Percentiles rank a stretch among this genome's conserved stretches.
Conservation (phyloP, 495 filamentous ascomycete species). For the Mytilinidion resinicola region DNA sequence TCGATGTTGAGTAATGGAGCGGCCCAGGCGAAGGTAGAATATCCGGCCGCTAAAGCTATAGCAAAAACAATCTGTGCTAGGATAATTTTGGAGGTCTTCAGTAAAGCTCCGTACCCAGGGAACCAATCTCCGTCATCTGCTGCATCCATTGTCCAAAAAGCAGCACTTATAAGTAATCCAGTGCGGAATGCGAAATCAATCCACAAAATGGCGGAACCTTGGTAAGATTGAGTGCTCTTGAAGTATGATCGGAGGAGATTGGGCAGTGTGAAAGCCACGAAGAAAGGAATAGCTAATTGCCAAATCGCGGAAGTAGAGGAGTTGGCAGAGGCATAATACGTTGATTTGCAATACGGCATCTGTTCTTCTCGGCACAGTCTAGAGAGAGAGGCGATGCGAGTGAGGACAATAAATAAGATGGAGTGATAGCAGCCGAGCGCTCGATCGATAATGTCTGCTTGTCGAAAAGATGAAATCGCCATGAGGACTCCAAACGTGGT, state of each 20-base stretch:
- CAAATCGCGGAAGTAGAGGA: constrained; percentile 91
- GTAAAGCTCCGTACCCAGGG: constrained; percentile 46
- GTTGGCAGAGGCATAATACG: constrained; percentile 86
- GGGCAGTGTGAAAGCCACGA: constrained; percentile 67
- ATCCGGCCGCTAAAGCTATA: constrained; percentile 55
- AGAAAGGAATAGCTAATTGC: constrained; percentile 77
- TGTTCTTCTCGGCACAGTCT: constrained; percentile 95
- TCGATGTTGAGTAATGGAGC: constrained; percentile 34
- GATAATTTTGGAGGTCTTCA: constrained; percentile 69
- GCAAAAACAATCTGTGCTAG: constrained; percentile 70
- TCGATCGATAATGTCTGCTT: constrained; percentile 55
- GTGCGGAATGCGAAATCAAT: constrained; percentile 73
- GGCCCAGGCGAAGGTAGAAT: constrained; percentile 32
- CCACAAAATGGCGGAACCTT: constrained; percentile 76
- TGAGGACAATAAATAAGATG: constrained; percentile 71
- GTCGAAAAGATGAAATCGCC: constrained; percentile 66
- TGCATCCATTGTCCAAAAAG: constrained; percentile 86
- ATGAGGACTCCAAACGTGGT: constrained; percentile 73
- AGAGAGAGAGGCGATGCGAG: constrained; percentile 77
- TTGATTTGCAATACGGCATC: constrained; percentile 92
- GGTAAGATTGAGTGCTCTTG: constrained; percentile 67
- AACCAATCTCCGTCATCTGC: constrained; percentile 89
- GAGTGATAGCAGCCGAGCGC: constrained; percentile 77
- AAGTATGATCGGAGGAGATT: constrained; percentile 74
- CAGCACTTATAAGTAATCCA: constrained; percentile 65